Evolutionary conservation across 179 eudicot genomes (phyloP).

Genomic region (Amaranthus tricolor): DNA sequence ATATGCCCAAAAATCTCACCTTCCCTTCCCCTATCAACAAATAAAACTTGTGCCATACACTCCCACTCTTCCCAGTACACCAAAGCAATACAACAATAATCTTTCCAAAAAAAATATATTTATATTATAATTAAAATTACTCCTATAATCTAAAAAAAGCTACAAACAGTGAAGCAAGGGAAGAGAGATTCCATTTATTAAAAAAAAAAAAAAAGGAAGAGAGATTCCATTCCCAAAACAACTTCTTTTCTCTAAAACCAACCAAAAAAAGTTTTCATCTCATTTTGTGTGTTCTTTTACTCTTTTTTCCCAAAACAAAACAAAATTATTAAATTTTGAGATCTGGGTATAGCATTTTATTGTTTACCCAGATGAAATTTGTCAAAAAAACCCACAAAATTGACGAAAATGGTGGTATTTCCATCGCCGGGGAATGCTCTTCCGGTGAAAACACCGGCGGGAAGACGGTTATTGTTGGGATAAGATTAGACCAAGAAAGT

Average conservation of each 20-base stretch:
- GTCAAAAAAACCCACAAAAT: slow-evolving; percentile 12
- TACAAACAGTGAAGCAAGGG: background rate
- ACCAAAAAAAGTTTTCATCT: background rate
- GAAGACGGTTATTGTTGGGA: slow-evolving; percentile 39
- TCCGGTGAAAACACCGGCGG: slow-evolving; percentile 13
- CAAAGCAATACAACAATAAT: background rate
- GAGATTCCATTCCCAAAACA: background rate
- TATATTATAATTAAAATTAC: too few species aligned
- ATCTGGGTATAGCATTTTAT: slow-evolving; percentile 16
- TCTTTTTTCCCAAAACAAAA: background rate
- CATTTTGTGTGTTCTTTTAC: background rate
- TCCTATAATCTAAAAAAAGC: background rate
- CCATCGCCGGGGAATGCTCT: background rate
- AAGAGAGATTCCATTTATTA: background rate
- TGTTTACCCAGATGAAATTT: slow-evolving; percentile 25
- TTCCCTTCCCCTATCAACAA: background rate
- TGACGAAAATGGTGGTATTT: background rate
- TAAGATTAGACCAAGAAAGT: slow-evolving; percentile 45
- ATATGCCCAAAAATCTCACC: background rate
- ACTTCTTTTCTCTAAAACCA: background rate
- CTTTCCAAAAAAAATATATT: too few species aligned
- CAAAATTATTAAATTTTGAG: background rate
- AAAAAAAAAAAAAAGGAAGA: background rate
- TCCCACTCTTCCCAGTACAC: background rate
- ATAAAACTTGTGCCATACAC: background rate